These are phyloP conservation scores for Camellia japonica DNA, from an alignment of 148 eudicot species.

Conservation along the genomic window DNA sequence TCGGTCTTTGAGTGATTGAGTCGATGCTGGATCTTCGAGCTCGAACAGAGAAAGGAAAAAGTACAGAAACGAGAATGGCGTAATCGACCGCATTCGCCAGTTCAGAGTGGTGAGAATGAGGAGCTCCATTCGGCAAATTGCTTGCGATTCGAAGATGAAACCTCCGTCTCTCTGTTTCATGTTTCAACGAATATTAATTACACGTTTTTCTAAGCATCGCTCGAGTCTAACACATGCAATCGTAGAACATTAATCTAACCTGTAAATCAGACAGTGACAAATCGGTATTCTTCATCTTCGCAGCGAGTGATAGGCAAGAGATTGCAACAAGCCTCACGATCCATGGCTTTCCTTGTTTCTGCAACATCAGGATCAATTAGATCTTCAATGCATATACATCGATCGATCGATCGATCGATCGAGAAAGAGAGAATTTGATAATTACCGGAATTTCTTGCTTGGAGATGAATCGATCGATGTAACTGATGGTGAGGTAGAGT, in stretches of 20 bases:
- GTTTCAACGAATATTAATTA: neutral
- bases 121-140: constrained; percentile 31
- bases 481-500: constrained; percentile 33
- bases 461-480: constrained; percentile 38
- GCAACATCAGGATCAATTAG: neutral
- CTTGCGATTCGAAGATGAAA: constrained; percentile 22
- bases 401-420: neutral
- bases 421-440: neutral
- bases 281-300: constrained; percentile 30
- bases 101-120: constrained; percentile 28
- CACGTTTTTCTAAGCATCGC: neutral
- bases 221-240: neutral
- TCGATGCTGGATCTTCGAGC: constrained; percentile 14
- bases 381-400: neutral
- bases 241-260: constrained; percentile 4
- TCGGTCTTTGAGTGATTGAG: constrained; percentile 18
- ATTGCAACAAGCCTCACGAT: constrained; percentile 19
- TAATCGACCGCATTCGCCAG: constrained; percentile 39
- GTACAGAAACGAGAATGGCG: constrained; percentile 33
- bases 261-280: constrained; percentile 20
- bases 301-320: constrained; percentile 31
- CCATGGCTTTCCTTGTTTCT: constrained; percentile 26
- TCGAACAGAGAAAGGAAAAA: constrained; percentile 26
- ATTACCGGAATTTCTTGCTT: constrained; percentile 27
- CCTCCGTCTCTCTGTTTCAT: constrained; percentile 22